Percentiles rank a stretch among this genome's conserved stretches.
phyloP scores from a whole-genome alignment of 2,329 filamentous ascomycete species.

The Teratosphaeria pseudoeucalypti region DNA sequence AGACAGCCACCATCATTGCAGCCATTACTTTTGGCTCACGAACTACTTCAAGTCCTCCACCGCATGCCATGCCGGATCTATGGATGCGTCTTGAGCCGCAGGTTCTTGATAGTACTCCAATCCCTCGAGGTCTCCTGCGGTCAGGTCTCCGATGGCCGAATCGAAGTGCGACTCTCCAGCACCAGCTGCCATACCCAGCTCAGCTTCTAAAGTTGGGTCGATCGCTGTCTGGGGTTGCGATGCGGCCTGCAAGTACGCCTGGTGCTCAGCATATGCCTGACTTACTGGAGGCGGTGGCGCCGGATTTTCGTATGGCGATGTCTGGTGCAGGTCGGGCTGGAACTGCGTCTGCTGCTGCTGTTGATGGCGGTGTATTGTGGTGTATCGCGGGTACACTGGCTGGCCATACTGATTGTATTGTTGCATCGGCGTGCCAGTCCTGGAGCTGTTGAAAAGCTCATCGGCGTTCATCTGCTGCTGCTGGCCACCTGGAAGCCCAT shows the following conservation, averaged over 20 bases:
- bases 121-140: slow-evolving; percentile 4
- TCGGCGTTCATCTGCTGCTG: slow-evolving; percentile 15
- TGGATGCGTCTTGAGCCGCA: slow-evolving; percentile 15
- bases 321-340: neutral
- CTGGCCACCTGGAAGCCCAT: slow-evolving; percentile 19
- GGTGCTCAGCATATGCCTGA: slow-evolving; percentile 19
- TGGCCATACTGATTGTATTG: slow-evolving; percentile 18
- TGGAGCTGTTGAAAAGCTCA: slow-evolving; percentile 19
- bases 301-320: slow-evolving; percentile 8
- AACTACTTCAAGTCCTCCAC: slow-evolving; percentile 6
- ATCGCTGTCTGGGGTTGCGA: slow-evolving; percentile 22
- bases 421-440: slow-evolving; percentile 21
- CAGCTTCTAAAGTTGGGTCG: slow-evolving; percentile 20
- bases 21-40: neutral
- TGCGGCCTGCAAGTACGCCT: slow-evolving; percentile 19
- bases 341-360: slow-evolving; percentile 1
- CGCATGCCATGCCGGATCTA: slow-evolving; percentile 17
- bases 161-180: slow-evolving; percentile 19
- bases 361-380: neutral
- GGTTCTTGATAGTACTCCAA: slow-evolving; percentile 17
- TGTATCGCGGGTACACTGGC: slow-evolving; percentile 16
- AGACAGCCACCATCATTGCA: neutral
- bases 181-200: slow-evolving; percentile 3
- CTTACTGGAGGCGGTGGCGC: slow-evolving; percentile 12
- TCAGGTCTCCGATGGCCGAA: slow-evolving; percentile 20